Evolutionary conservation across 345 rosid species (phyloP).

Genomic region (Populus davidiana): DNA sequence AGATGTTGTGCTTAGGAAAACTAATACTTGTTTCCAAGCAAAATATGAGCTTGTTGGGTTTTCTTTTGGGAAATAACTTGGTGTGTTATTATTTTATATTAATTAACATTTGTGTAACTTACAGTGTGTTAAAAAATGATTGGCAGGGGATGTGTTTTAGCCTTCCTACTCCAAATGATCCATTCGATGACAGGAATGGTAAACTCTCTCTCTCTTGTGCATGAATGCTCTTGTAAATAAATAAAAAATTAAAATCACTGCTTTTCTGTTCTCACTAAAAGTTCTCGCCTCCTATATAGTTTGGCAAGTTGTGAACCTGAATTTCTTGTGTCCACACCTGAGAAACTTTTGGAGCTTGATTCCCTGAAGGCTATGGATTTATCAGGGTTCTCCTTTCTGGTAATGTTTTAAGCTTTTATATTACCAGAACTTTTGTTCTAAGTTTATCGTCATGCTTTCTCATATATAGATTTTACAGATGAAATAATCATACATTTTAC

Average conservation of each 20-base stretch:
- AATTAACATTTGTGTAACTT: neutral
- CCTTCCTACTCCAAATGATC: constrained; percentile 77
- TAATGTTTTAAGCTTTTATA: constrained; percentile 25
- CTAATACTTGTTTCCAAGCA: neutral
- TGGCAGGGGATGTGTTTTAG: constrained; percentile 90
- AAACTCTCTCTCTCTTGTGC: constrained; percentile 19
- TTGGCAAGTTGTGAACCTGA: constrained; percentile 85
- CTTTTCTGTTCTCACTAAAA: neutral
- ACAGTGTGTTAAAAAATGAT: neutral
- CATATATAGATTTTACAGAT: neutral
- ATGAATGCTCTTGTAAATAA: neutral
- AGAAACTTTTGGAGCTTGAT: constrained; percentile 80
- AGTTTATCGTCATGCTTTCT: neutral
- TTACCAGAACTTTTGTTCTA: neutral
- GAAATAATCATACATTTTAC: neutral
- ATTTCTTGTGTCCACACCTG: constrained; percentile 82
- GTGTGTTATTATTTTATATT: neutral
- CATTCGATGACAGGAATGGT: constrained; percentile 60
- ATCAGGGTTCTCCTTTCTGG: constrained; percentile 75
- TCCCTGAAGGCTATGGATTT: constrained; percentile 63
- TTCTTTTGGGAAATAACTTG: neutral
- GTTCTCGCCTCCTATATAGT: constrained; percentile 30
- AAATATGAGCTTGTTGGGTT: neutral
- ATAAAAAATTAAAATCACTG: neutral
- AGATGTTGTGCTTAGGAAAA: neutral